Evolutionary conservation across 2,329 filamentous ascomycete genomes (phyloP), one percentile per base, ranked within the genome.

Genomic region (Fusarium secorum): DNA sequence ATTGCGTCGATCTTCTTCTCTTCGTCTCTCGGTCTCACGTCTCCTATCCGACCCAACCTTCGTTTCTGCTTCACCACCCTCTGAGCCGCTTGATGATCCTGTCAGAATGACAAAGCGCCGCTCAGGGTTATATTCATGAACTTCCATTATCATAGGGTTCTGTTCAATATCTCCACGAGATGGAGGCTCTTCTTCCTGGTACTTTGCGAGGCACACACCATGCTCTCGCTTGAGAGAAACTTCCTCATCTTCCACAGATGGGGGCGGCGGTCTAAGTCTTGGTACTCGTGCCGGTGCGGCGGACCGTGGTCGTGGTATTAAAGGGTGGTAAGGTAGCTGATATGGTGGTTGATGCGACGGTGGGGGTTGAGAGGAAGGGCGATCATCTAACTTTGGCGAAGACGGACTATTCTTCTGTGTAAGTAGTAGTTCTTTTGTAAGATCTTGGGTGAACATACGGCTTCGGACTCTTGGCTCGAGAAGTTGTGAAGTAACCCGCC

Each of bases 201-300:
- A 39, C 22, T 70, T 74, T 45, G 72, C 53, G 54, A 72, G 15
- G 57, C 54, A 32, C 79, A 80, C 79, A 30, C 84, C 83, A 73
- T 87, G 80, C 76, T 94, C 92, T 77, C 85, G 88, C 10, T 86
- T 86, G 39, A 93, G 79, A 11, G 91, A 88, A 18, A 83, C 85
- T 20, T 78, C 81, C 78, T 93, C 92, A 76, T 94, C 91, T 78
- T 95, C 92, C 51, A 91, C 90, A 38, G 80, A 89, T 7, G 91
- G 90, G 22, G 84, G 83, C 3, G 91, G 91, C 10, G 91, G 89
- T 76, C 83, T 85, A 66, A 78, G 75, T 59, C 69, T 79, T 45
- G 76, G 60, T 41, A 59, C 49, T 45, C 73, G 73, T 46, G 66
- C 45, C 45, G 61, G 58, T 18, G 57, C 44, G 28, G 66, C 49